A percentile compares a stretch with the other conserved stretches of the same genome.
Evolutionary conservation across 208 protist genomes (phyloP).

Genomic region (Trypanosomatidae sp.): DNA sequence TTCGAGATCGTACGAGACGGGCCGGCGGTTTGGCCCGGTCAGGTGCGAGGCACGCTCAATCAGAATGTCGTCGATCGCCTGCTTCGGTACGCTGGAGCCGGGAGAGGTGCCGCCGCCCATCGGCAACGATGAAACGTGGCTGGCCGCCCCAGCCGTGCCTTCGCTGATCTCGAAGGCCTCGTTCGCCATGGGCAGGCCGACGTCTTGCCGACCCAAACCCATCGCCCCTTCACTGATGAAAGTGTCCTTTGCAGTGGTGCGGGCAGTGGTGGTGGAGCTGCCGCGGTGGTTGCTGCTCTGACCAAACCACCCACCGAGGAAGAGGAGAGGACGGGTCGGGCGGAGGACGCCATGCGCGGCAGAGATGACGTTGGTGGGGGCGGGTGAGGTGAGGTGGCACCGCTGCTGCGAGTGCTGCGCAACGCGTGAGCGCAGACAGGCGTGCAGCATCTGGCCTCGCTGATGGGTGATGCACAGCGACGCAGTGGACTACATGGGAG

Average conservation of each 20-base stretch:
- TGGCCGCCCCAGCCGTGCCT: constrained; percentile 10
- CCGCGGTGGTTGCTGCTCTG: constrained; percentile 25
- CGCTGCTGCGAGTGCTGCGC: no score
- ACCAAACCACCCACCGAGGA: constrained; percentile 19
- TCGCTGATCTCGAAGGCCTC: constrained; percentile 21
- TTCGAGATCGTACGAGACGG: constrained; percentile 58
- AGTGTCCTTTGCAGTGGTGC: constrained; percentile 15
- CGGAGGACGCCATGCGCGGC: neutral
- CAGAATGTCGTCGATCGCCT: constrained; percentile 46
- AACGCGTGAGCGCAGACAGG: no score
- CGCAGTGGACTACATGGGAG: neutral
- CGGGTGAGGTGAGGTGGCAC: no score
- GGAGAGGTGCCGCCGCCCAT: constrained; percentile 14
- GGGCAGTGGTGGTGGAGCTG: constrained; percentile 10
- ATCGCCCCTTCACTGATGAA: constrained; percentile 31
- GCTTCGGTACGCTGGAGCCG: constrained; percentile 29
- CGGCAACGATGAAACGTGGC: neutral
- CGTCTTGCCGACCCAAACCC: constrained; percentile 26
- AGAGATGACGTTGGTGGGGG: no score
- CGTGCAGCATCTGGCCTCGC: no score
- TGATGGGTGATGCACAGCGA: no score
- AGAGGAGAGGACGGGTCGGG: neutral
- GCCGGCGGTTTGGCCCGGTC: constrained; percentile 28
- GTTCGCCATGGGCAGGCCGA: constrained; percentile 31
- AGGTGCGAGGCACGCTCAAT: constrained; percentile 29